These are phyloP conservation scores for Acacia acuminata DNA, from an alignment of 306 rosid genomes.

Conservation along the genomic window DNA sequence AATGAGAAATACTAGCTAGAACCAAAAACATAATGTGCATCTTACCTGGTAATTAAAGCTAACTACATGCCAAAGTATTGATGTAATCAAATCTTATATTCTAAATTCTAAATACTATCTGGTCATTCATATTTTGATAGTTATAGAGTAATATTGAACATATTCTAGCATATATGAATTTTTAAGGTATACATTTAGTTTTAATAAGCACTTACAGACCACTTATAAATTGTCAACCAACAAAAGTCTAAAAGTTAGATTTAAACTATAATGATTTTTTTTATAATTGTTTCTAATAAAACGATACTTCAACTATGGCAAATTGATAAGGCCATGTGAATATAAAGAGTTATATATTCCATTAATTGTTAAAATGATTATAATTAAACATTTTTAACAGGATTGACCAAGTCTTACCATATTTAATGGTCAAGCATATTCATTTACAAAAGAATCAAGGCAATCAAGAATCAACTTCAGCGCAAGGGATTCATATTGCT, in stretches of 20 bases:
- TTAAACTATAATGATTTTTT: too few relatives aligned
- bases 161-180: background rate
- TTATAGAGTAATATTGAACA: constrained; percentile 17
- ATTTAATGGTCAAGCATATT: background rate
- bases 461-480: background rate
- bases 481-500: constrained; percentile 30
- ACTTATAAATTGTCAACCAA: too few relatives aligned
- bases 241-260: background rate
- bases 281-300: too few relatives aligned
- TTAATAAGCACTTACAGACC: too few relatives aligned
- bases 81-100: constrained; percentile 4
- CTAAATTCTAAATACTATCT: background rate
- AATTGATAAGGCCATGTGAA: background rate
- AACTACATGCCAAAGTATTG: background rate
- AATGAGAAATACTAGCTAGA: constrained; percentile 13
- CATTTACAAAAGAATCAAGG: background rate
- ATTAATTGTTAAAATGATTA: constrained; percentile 8
- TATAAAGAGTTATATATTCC: constrained; percentile 8
- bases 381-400: background rate
- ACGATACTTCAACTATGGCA: background rate
- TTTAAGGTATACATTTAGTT: too few relatives aligned
- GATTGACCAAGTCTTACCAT: background rate
- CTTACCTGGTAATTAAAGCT: constrained; percentile 4
- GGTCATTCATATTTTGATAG: background rate
- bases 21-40: constrained; percentile 27